A percentile compares a stretch with the other conserved stretches of the same genome.
phyloP scores from a whole-genome alignment of 1,284 basidiomycete species.

The Microbotryum intermedium region DNA sequence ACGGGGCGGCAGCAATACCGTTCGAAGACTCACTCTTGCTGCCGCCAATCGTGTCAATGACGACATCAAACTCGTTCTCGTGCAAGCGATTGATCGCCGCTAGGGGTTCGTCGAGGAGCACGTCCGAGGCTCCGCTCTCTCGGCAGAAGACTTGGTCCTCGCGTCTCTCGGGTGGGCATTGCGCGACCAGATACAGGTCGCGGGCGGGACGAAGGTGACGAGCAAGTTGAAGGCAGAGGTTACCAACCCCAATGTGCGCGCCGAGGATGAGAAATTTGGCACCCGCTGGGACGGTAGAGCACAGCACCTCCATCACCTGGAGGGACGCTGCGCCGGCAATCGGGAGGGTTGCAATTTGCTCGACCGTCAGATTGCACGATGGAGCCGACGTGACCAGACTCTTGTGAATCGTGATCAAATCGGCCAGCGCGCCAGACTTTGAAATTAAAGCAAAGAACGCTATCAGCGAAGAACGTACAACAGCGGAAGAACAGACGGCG shows the following conservation, averaged over 20 bases:
- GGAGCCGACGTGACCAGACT: conserved; percentile 39
- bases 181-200: conserved; percentile 41
- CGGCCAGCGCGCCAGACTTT: conserved; percentile 40
- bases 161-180: conserved; percentile 37
- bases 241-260: conserved; percentile 42
- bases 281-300: conserved; percentile 37
- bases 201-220: conserved; percentile 31
- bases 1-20: background rate
- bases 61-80: conserved; percentile 41
- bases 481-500: background rate
- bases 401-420: conserved; percentile 38
- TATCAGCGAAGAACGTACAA: background rate
- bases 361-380: conserved; percentile 36
- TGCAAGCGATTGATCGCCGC: conserved; percentile 41
- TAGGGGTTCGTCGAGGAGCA: conserved; percentile 41
- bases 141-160: conserved; percentile 38
- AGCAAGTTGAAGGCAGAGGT: conserved; percentile 41
- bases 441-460: background rate
- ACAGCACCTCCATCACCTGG: conserved; percentile 40
- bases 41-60: conserved; percentile 33
- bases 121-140: conserved; percentile 41
- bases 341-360: conserved; percentile 42
- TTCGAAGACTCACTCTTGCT: conserved; percentile 11
- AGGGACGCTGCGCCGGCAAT: conserved; percentile 40
- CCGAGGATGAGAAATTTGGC: conserved; percentile 41